Base-by-base conservation (phyloP, 2,329 filamentous ascomycete genomes). In the Calonectria pseudoreteaudii region DNA sequence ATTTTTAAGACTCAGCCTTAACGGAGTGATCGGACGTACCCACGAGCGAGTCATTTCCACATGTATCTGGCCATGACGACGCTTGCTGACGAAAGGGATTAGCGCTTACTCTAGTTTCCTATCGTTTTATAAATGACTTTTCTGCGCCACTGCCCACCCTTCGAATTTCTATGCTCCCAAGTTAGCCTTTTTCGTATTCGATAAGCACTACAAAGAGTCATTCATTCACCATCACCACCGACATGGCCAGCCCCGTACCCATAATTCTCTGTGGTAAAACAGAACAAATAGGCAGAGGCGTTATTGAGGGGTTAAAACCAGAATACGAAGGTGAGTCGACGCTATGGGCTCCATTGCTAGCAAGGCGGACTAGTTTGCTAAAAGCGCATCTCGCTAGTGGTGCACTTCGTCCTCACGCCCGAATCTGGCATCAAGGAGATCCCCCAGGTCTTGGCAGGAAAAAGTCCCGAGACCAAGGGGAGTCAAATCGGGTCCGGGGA, bases 201-300 rank as follows among this genome's bases (percentile, higher is more conserved):
- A 62, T 62, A 36, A 62, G 23, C 56, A n/a, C 56, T 62, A 41
- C n/a, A 62, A 31, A 4, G 16, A 60, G 34, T 31, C 34, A 26
- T n/a, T 6, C 4, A 14, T 14, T n/a, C 31, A 34, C 16, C 8
- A 49, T 8, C 8, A 49, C 38, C 26, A 5, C n/a, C n/a, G 62
- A 28, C 38, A 75, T 75, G 70, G 50, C 44, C 16, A 52, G 36
- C 16, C 36, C 66, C 5, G 34, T 64, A 13, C 80, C 80, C 2
- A 68, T 81, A 41, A 73, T 79, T n/a, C 34, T 81, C 30, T 81
- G 79, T 44, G 80, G 80, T 13, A 75, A 79, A 65, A 75, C 71
- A 3, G 80, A 81, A 60, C 36, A 66, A 11, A 75, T 81, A 30
- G 80, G 80, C 16, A 49, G 56, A 14, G 66, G 70, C 23, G 78